Conservation (phyloP, 108 stramenopile species). For the Skeletonema costatum region DNA sequence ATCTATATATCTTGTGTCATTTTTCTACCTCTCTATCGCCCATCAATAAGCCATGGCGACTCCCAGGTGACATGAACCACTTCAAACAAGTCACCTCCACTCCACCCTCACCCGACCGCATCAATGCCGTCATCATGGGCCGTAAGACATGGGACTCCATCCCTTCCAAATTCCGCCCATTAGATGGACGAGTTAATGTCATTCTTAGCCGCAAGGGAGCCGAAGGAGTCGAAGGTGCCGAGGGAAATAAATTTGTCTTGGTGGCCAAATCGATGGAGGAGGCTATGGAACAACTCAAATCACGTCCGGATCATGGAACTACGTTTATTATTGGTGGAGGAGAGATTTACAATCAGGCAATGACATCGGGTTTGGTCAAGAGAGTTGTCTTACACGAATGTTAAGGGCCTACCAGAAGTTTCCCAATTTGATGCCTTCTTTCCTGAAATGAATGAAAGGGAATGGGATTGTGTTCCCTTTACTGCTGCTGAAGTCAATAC, state of each 20-base stretch:
- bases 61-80: slow-evolving; percentile 84
- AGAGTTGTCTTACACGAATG: slow-evolving; percentile 73
- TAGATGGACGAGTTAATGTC: slow-evolving; percentile 91
- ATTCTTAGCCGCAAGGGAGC: slow-evolving; percentile 77
- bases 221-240: slow-evolving; percentile 14
- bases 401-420: slow-evolving; percentile 57
- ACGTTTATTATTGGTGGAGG: slow-evolving; percentile 96
- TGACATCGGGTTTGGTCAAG: slow-evolving; percentile 70
- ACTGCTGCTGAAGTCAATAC: slow-evolving; percentile 19
- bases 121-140: slow-evolving; percentile 98
- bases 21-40: not conserved
- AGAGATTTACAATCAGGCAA: slow-evolving; percentile 85
- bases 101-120: slow-evolving; percentile 51
- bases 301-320: slow-evolving; percentile 58
- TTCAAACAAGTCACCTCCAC: slow-evolving; percentile 75
- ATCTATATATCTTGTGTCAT: not conserved
- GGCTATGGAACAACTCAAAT: slow-evolving; percentile 68
- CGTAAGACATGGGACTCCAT: slow-evolving; percentile 99
- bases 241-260: slow-evolving; percentile 63
- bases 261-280: slow-evolving; percentile 78
- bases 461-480: slow-evolving; percentile 62
- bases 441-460: slow-evolving; percentile 53
- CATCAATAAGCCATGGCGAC: slow-evolving; percentile 72
- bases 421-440: slow-evolving; percentile 82
- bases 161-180: slow-evolving; percentile 92